phyloP scores from a whole-genome alignment of 768 basidiomycete species.

The Crucibulum laeve region DNA sequence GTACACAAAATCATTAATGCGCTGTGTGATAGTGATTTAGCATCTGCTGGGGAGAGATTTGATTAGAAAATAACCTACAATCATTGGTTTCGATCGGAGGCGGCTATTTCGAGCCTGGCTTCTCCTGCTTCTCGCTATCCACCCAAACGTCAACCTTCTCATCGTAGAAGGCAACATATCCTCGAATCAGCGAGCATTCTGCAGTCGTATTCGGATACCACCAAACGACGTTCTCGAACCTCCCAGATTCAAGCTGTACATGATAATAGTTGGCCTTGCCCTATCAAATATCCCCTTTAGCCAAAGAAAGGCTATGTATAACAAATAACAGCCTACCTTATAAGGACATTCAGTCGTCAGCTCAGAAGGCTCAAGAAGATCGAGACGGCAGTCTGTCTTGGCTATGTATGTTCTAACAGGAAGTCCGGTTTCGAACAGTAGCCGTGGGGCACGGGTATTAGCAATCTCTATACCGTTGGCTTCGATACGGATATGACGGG shows the following conservation, averaged over 20 bases:
- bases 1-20: no score
- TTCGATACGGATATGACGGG: conserved; percentile 57
- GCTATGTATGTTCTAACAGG: conserved; percentile 60
- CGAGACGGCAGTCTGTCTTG: conserved; percentile 47
- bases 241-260: conserved; percentile 39
- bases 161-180: conserved; percentile 58
- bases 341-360: conserved; percentile 53
- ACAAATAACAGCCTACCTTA: conserved; percentile 38
- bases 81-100: no score
- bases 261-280: conserved; percentile 58
- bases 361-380: conserved; percentile 43
- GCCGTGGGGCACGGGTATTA: conserved; percentile 46
- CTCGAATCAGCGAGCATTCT: conserved; percentile 47
- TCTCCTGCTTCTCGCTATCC: conserved; percentile 48
- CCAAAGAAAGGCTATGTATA: not conserved
- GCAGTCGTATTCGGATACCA: conserved; percentile 52
- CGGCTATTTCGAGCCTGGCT: not conserved
- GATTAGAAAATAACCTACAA: no score
- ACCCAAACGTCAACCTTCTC: conserved; percentile 66
- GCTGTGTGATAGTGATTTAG: no score
- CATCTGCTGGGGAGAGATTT: no score
- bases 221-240: conserved; percentile 52
- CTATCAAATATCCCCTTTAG: conserved; percentile 22
- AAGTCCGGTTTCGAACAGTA: conserved; percentile 57
- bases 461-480: conserved; percentile 60